phyloP scores from a whole-genome alignment of 495 filamentous ascomycete genomes.

The Penicillium manginii region DNA sequence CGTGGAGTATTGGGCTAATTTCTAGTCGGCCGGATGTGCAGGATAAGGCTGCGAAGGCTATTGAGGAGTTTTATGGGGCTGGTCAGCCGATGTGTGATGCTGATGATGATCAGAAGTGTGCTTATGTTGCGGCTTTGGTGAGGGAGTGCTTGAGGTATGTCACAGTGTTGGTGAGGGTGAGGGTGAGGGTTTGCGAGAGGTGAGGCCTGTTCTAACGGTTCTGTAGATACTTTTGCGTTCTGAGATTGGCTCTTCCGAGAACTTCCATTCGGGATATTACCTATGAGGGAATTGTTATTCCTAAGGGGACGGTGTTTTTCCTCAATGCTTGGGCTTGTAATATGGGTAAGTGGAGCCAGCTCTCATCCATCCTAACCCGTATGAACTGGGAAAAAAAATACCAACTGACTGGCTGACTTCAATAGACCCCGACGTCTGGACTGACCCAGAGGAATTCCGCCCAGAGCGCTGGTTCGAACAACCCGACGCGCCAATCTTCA shows the following conservation, averaged over 20 bases:
- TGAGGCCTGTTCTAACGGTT: no score
- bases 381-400: background rate
- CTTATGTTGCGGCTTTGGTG: slow-evolving; percentile 61
- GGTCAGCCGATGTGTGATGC: slow-evolving; percentile 60
- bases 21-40: slow-evolving; percentile 63
- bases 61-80: slow-evolving; percentile 55
- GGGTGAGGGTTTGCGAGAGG: no score
- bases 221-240: slow-evolving; percentile 61
- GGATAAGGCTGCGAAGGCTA: slow-evolving; percentile 58
- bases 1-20: slow-evolving; percentile 64
- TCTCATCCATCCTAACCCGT: no score
- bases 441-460: slow-evolving; percentile 59
- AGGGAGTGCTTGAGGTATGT: slow-evolving; percentile 59
- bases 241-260: slow-evolving; percentile 63
- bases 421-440: slow-evolving; percentile 60
- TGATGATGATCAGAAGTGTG: slow-evolving; percentile 63
- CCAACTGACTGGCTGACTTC: background rate
- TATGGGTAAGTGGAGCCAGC: slow-evolving; percentile 58
- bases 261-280: slow-evolving; percentile 62
- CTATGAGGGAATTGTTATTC: slow-evolving; percentile 59
- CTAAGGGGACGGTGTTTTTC: slow-evolving; percentile 63
- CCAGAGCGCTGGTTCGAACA: slow-evolving; percentile 67
- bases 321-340: slow-evolving; percentile 71
- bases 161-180: no score
- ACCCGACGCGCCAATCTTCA: slow-evolving; percentile 63